These are phyloP conservation scores for Ogataea ganodermae DNA, from an alignment of 805 yeast species.

Conservation along the genomic window DNA sequence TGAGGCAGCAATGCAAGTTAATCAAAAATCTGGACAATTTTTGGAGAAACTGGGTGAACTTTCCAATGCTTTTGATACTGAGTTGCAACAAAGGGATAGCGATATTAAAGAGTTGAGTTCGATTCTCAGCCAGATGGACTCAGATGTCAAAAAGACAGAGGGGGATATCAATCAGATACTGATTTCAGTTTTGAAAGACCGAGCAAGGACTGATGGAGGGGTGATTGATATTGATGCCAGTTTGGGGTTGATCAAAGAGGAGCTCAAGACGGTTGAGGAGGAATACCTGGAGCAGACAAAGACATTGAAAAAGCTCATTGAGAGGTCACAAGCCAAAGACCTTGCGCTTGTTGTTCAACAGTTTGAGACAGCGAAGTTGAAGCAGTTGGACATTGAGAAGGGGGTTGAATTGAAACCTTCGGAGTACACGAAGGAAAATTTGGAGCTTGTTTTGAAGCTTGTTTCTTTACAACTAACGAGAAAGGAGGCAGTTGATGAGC, in stretches of 20 bases:
- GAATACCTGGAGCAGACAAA: constrained; percentile 24
- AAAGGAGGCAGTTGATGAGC: constrained; percentile 52
- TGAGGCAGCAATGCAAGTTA: constrained; percentile 55
- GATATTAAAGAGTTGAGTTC: constrained; percentile 33
- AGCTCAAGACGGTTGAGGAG: constrained; percentile 18
- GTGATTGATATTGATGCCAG: constrained; percentile 32
- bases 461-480: constrained; percentile 57
- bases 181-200: constrained; percentile 28
- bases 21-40: constrained; percentile 52
- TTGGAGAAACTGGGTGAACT: constrained; percentile 48
- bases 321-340: constrained; percentile 46
- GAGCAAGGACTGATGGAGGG: constrained; percentile 5
- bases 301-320: constrained; percentile 33
- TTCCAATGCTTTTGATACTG: constrained; percentile 54
- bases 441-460: constrained; percentile 42
- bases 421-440: constrained; percentile 24
- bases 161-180: constrained; percentile 39
- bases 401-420: constrained; percentile 26
- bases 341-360: constrained; percentile 45
- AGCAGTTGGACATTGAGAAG: constrained; percentile 16
- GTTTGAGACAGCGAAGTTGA: constrained; percentile 33
- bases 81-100: constrained; percentile 45
- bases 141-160: constrained; percentile 35
- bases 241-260: constrained; percentile 16
- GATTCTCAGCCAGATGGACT: constrained; percentile 32